Percentiles rank a stretch among this genome's conserved stretches.
These are phyloP conservation scores for Dacryopinax primogenitus DNA, from an alignment of 768 basidiomycete species.

Conservation along the genomic window DNA sequence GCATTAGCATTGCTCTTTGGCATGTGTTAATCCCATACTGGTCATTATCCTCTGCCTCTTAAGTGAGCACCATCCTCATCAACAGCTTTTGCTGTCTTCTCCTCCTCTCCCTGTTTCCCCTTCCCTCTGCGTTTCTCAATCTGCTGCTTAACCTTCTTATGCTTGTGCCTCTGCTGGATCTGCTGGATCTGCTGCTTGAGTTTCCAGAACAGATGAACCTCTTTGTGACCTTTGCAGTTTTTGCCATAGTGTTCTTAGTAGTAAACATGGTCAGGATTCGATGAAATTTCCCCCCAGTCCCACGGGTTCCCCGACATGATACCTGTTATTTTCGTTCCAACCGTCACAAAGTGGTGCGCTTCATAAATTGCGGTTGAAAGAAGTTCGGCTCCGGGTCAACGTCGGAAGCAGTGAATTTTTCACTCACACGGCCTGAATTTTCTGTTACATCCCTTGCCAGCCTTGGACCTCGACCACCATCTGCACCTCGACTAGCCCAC, in stretches of 20 bases:
- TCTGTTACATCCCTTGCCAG: too few relatives aligned
- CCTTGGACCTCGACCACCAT: background rate
- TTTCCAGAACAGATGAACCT: slow-evolving; percentile 83
- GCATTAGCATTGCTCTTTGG: background rate
- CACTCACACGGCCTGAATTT: too few relatives aligned
- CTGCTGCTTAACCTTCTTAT: too few relatives aligned
- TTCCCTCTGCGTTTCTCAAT: too few relatives aligned
- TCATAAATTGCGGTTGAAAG: too few relatives aligned
- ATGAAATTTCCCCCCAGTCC: too few relatives aligned
- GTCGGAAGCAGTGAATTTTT: background rate
- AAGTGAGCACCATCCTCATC: slow-evolving; percentile 17
- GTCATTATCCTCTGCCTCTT: slow-evolving; percentile 11
- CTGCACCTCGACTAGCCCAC: background rate
- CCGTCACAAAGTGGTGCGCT: too few relatives aligned
- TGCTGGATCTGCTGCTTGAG: slow-evolving; percentile 72
- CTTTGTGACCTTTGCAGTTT: slow-evolving; percentile 64
- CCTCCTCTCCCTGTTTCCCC: slow-evolving; percentile 19
- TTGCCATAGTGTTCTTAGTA: slow-evolving; percentile 27
- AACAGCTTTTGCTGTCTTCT: slow-evolving; percentile 23
- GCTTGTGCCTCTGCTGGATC: slow-evolving; percentile 50
- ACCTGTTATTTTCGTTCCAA: too few relatives aligned
- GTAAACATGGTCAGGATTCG: too few relatives aligned
- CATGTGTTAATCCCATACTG: slow-evolving; percentile 18
- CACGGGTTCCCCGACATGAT: too few relatives aligned
- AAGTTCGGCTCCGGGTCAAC: too few relatives aligned